Percentiles rank a stretch among this genome's conserved stretches.
Conservation (phyloP, 441 rosid genomes). For the Isatis lusitanica region DNA sequence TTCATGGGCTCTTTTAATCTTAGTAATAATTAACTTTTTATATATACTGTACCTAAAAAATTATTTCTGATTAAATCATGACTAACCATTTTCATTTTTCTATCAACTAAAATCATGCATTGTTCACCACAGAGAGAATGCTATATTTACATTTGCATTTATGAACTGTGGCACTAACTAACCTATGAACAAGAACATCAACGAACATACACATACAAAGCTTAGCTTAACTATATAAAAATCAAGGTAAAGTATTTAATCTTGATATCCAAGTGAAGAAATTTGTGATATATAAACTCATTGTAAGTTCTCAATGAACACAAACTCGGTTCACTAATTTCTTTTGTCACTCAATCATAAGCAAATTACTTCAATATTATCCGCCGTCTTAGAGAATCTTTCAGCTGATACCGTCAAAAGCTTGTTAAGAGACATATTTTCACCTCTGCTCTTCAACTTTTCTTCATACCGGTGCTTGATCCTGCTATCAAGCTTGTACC, state of each 20-base stretch:
- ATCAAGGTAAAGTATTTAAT: not conserved
- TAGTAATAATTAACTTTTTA: no score
- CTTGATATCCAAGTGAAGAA: no score
- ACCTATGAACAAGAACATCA: slow-evolving; percentile 1
- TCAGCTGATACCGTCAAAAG: slow-evolving; percentile 60
- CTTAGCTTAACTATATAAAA: slow-evolving; percentile 12
- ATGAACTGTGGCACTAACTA: not conserved
- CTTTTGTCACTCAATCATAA: slow-evolving; percentile 32
- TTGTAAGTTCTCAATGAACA: not conserved
- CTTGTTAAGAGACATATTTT: slow-evolving; percentile 73
- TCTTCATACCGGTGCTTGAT: slow-evolving; percentile 74
- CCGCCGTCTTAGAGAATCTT: slow-evolving; percentile 44
- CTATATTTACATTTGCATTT: not conserved
- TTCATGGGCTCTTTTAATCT: no score
- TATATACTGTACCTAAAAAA: no score
- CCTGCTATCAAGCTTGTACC: slow-evolving; percentile 73
- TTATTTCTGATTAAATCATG: no score
- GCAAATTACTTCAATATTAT: slow-evolving; percentile 30
- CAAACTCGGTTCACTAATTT: not conserved
- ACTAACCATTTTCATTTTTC: no score
- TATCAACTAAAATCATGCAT: not conserved
- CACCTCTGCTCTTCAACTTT: slow-evolving; percentile 56
- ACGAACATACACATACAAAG: slow-evolving; percentile 11
- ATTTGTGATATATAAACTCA: not conserved
- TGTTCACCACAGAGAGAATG: not conserved